phyloP scores from a whole-genome alignment of 2,329 filamentous ascomycete genomes.

The Pseudogymnoascus sp. region DNA sequence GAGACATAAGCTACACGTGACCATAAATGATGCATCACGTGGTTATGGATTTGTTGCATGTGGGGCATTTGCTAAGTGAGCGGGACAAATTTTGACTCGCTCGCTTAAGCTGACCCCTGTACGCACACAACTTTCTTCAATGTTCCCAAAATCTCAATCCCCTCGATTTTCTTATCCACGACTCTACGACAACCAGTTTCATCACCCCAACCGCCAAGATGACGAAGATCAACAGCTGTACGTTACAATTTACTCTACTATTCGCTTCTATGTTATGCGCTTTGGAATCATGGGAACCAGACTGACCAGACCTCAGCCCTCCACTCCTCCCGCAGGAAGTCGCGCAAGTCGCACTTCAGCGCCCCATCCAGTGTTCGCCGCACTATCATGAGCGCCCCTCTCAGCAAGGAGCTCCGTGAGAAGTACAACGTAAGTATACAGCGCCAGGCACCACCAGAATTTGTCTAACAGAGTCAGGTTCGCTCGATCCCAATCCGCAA shows the following conservation, averaged over 20 bases:
- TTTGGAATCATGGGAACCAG: background rate
- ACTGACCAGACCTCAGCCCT: constrained; percentile 40
- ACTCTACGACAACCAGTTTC: constrained; percentile 20
- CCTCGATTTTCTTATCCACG: constrained; percentile 11
- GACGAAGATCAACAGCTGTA: constrained; percentile 63
- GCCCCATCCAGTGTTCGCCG: constrained; percentile 92
- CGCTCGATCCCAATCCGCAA: constrained; percentile 95
- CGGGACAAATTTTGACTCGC: background rate
- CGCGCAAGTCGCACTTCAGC: constrained; percentile 95
- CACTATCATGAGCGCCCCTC: constrained; percentile 91
- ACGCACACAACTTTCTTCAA: constrained; percentile 5
- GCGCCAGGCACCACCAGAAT: background rate
- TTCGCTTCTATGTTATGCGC: constrained; percentile 4
- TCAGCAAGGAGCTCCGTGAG: constrained; percentile 95
- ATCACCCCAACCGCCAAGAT: constrained; percentile 44
- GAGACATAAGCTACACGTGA: background rate
- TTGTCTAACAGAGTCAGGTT: constrained; percentile 50
- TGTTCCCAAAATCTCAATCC: constrained; percentile 2
- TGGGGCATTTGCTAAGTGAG: background rate
- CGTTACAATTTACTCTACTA: constrained; percentile 24
- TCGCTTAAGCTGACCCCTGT: constrained; percentile 2
- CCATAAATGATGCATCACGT: background rate
- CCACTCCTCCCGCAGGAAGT: constrained; percentile 90
- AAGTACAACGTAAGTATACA: constrained; percentile 82
- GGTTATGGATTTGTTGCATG: background rate